These are phyloP conservation scores for Discostella stelligeroides DNA, from an alignment of 108 stramenopile genomes.

Conservation along the genomic window DNA sequence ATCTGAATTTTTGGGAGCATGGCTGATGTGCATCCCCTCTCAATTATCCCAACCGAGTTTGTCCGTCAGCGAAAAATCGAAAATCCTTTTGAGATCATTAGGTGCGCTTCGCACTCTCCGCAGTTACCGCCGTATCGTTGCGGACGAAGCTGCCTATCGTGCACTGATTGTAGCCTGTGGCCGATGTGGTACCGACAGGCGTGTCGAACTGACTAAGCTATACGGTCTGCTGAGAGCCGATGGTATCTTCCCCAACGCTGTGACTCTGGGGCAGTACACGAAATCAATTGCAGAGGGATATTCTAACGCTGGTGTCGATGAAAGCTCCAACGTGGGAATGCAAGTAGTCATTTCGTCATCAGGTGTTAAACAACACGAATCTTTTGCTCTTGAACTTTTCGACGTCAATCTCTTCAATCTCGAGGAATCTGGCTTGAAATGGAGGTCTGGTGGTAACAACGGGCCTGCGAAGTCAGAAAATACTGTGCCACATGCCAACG, in stretches of 20 bases:
- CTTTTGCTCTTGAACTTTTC: conserved; percentile 49
- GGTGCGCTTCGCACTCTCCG: conserved; percentile 79
- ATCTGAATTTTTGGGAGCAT: conserved; percentile 82
- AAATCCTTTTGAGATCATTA: conserved; percentile 72
- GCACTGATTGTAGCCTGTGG: conserved; percentile 87
- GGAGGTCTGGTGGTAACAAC: conserved; percentile 47
- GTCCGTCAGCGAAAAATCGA: conserved; percentile 66
- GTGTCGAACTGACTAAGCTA: conserved; percentile 74
- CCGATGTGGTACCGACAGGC: conserved; percentile 66
- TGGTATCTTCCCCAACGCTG: conserved; percentile 84
- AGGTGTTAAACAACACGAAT: neutral
- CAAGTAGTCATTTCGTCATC: conserved; percentile 28
- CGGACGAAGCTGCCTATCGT: conserved; percentile 87
- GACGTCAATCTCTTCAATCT: conserved; percentile 59
- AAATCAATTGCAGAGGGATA: conserved; percentile 86
- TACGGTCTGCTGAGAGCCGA: conserved; percentile 81
- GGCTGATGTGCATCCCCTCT: conserved; percentile 77
- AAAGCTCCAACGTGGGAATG: conserved; percentile 32
- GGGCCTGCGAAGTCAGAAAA: neutral
- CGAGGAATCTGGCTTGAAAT: conserved; percentile 73
- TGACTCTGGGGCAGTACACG: conserved; percentile 88
- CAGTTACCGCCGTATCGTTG: conserved; percentile 73
- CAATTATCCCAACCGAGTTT: conserved; percentile 65
- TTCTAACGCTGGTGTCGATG: conserved; percentile 59
- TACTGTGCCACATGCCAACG: conserved; percentile 1